Percentiles rank a stretch among this genome's conserved stretches.
phyloP scores from a whole-genome alignment of 1,139 yeast genomes.

The Debaryomycetaceae sp. region DNA sequence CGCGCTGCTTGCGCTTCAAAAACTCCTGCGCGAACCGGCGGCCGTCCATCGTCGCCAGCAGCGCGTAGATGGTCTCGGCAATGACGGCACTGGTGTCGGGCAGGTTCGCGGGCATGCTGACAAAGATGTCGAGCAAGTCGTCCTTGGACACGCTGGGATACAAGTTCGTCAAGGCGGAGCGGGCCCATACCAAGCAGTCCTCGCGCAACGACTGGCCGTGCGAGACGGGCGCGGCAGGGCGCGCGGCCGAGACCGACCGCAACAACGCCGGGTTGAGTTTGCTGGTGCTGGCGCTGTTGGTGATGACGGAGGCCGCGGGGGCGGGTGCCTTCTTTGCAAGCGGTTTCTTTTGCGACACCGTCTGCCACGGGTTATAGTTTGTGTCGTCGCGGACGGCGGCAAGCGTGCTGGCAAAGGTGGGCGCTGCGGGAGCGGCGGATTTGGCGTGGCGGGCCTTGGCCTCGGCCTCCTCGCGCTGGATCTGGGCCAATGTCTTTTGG shows the following conservation, averaged over 20 bases:
- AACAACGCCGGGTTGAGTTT: conserved; percentile 32
- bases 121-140: conserved; percentile 70
- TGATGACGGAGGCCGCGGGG: conserved; percentile 15
- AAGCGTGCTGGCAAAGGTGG: conserved; percentile 13
- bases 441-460: conserved; percentile 23
- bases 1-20: conserved; percentile 61
- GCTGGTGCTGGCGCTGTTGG: conserved; percentile 15
- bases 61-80: conserved; percentile 84
- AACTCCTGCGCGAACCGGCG: conserved; percentile 89
- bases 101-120: conserved; percentile 61
- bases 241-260: conserved; percentile 34
- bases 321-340: conserved; percentile 18
- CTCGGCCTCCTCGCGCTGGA: conserved; percentile 36
- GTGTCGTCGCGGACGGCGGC: conserved; percentile 19
- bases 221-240: conserved; percentile 16
- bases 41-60: conserved; percentile 90
- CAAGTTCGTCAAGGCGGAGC: conserved; percentile 59
- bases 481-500: conserved; percentile 33
- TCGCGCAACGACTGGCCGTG: conserved; percentile 27
- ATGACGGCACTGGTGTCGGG: conserved; percentile 74
- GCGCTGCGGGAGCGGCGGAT: conserved; percentile 5
- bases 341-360: conserved; percentile 17
- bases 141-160: conserved; percentile 65
- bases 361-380: conserved; percentile 34
- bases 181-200: conserved; percentile 81